Evolutionary conservation across 306 rosid genomes (phyloP).

Genomic region (Castanea sativa): DNA sequence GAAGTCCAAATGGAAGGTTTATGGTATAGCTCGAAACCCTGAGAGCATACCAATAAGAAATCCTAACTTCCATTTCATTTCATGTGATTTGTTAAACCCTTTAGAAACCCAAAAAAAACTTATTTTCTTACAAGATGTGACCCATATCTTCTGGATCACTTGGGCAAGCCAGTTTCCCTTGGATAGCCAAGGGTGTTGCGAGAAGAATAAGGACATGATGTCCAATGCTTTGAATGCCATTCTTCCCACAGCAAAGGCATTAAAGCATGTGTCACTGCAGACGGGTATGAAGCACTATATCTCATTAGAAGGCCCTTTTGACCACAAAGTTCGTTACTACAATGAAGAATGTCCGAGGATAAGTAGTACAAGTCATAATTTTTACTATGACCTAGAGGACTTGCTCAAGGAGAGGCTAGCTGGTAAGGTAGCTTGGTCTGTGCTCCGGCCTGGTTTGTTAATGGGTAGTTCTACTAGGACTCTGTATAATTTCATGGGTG

Average conservation of each 20-base stretch:
- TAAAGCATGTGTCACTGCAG: constrained; percentile 82
- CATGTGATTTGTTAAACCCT: constrained; percentile 74
- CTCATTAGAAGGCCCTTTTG: constrained; percentile 47
- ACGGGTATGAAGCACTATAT: constrained; percentile 91
- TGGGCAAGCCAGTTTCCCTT: constrained; percentile 81
- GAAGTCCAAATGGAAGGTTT: constrained; percentile 71
- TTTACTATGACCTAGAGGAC: constrained; percentile 80
- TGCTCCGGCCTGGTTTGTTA: constrained; percentile 80
- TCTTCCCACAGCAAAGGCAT: constrained; percentile 39
- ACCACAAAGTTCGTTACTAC: constrained; percentile 24
- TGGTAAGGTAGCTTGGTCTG: constrained; percentile 61
- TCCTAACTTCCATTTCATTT: constrained; percentile 65
- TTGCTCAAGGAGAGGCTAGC: constrained; percentile 65
- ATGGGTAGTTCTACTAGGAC: constrained; percentile 68
- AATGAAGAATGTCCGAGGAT: constrained; percentile 62
- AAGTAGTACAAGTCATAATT: constrained; percentile 35
- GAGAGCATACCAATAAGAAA: constrained; percentile 30
- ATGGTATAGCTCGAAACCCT: constrained; percentile 75
- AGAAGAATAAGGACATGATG: constrained; percentile 73
- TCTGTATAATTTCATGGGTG: constrained; percentile 70
- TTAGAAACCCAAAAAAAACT: constrained; percentile 53
- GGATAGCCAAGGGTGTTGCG: constrained; percentile 51
- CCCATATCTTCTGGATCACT: constrained; percentile 89
- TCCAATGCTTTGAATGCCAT: constrained; percentile 59
- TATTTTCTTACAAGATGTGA: constrained; percentile 51